Base-by-base conservation (phyloP, 2,329 filamentous ascomycete species). In the Nannizzia gypsea region DNA sequence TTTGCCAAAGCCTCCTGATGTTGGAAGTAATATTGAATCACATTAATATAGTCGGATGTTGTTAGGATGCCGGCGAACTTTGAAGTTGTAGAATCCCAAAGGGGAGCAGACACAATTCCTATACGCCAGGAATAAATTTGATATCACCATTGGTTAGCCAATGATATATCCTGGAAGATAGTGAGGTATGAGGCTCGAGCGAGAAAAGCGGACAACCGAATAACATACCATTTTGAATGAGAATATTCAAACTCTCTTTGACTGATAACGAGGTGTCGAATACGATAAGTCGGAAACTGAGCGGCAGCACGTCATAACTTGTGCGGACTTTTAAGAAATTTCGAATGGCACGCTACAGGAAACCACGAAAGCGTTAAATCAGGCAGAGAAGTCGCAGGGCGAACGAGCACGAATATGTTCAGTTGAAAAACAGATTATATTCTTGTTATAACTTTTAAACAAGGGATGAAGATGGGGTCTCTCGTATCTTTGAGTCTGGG, bases 21-120 rank as follows among this genome's bases (percentile, higher is more conserved):
- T 74, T 97, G 91, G 80, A 90, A 96, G 78, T 99, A 97, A 76
- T 99, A 99, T 73, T 97, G 92, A 44, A 99, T 95, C 60, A 99
- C 87, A 70, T 99, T 99, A 76, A 99, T 95, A 73, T 93, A 99
- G 76, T 99, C 93, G 63, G 90, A 95, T 64, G 90, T 93, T 28
- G 93, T 99, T 65, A 99, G 81, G 56, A 99, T 83, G 42, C 93
- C 93, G 44, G 92, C 93, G 74, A 97, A 99, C 38, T 88, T 90
- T 26, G 91, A 95, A 3, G 86, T 89, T 65, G 88, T 87, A 26
- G 92, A 96, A 74, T 99, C 91, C 93, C 93, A 99, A 65, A 99
- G 79, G 57, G 93, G 93, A 58, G 93, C 93, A 31, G 93, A 99
- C 60, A 99, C 93, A 71, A 99, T 99, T 70, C 89, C 92, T 97